Evolutionary conservation across 169 alveolate genomes (phyloP), one percentile per base, ranked within the genome.

Genomic region (Theileria parva): DNA sequence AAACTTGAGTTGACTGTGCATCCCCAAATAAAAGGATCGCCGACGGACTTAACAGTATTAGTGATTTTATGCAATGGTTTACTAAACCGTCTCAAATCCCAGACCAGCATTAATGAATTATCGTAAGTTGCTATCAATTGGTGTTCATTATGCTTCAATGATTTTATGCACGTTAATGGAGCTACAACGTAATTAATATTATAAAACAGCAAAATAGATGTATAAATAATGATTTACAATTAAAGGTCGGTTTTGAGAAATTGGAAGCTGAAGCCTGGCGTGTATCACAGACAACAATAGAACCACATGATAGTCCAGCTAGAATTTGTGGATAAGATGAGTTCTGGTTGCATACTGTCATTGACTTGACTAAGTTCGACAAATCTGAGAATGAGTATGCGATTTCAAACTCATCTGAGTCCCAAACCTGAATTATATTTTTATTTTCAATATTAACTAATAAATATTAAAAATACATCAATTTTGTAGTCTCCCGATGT

Each of bases 231-330:
- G 30, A 0, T 21, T 23, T 70, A 70, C 78, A 83, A 48, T 21
- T 21, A 4, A 60, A 32, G n/a, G 37, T 19, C 19, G 37, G 34
- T 63, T 57, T 74, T 71, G 63, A 23, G 51, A 63, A 74, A 51
- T 74, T 81, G 27, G 57, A 48, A 11, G 80, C 44, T 34, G 51
- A 44, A 6, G 73, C 79, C 30, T 75, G 21, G 2, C 88, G 77
- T 74, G 74, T 55, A 48, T 81, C 88, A 30, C 88, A 81, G 0
- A 73, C 30, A 7, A 84, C 27, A 12, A 81, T 81, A 15, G 88
- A 60, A 15, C 88, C 88, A 28, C 88, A 81, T 9, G 88, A 19
- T n/a, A 81, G 75, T 8, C 88, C 88, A 39, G 77, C 88, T 12
- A 68, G 80, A 27, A 81, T 75, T 28, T 39, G 17, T 13, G 84